These are phyloP conservation scores for Primulina huaijiensis DNA, from an alignment of 257 asterid species.

Conservation along the genomic window DNA sequence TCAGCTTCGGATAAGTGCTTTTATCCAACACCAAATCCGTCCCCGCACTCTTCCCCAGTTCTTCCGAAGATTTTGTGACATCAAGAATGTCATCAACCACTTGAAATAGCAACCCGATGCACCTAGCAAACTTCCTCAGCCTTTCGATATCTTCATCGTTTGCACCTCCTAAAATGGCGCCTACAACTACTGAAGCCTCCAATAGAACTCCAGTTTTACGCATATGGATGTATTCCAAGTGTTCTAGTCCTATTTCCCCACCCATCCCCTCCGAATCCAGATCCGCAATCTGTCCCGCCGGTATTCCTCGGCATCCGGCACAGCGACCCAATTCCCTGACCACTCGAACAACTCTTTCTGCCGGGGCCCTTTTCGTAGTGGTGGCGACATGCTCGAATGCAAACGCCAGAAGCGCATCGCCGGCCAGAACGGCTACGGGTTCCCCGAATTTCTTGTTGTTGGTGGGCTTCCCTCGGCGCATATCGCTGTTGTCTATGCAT, in stretches of 20 bases:
- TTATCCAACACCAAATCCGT: conserved; percentile 59
- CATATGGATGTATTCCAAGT: conserved; percentile 47
- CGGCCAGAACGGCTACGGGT: conserved; percentile 52
- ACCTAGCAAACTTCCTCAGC: conserved; percentile 48
- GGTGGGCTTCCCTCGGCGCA: conserved; percentile 59
- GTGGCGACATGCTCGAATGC: conserved; percentile 49
- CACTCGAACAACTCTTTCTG: conserved; percentile 34
- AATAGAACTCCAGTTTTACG: conserved; percentile 61
- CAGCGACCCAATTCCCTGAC: conserved; percentile 44
- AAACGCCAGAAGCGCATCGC: conserved; percentile 53
- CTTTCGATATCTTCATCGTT: conserved; percentile 36
- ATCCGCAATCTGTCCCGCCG: conserved; percentile 57
- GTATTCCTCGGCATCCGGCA: conserved; percentile 47
- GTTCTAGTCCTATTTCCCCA: conserved; percentile 43
- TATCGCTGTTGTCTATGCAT: conserved; percentile 63
- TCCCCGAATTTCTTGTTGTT: conserved; percentile 56
- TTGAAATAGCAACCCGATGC: conserved; percentile 57
- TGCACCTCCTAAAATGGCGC: conserved; percentile 61
- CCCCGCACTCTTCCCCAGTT: conserved; percentile 65
- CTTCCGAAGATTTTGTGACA: conserved; percentile 53
- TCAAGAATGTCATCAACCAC: conserved; percentile 64
- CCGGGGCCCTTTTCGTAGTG: conserved; percentile 34
- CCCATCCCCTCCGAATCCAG: conserved; percentile 42
- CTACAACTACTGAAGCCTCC: conserved; percentile 55
- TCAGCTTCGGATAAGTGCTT: conserved; percentile 54